These are phyloP conservation scores for Rhazya stricta DNA, from an alignment of 257 asterid genomes.

Conservation along the genomic window DNA sequence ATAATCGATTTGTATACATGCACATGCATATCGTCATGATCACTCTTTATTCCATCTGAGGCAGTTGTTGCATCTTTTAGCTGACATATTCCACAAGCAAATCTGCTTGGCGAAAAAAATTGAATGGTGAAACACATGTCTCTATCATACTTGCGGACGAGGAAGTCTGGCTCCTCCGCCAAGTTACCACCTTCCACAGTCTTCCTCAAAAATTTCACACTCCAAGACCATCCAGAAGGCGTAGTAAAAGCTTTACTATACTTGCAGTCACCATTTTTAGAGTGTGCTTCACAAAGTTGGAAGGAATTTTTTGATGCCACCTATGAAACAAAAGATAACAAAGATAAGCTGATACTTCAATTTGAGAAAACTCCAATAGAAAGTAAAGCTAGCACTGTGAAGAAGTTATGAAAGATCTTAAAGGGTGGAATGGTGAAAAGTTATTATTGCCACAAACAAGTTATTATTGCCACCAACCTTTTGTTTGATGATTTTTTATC, in stretches of 20 bases:
- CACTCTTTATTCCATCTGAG: neutral
- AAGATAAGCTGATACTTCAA: neutral
- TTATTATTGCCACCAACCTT: no score
- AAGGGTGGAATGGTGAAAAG: no score
- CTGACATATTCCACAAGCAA: neutral
- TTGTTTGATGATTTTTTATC: no score
- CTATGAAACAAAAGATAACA: neutral
- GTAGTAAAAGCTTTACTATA: neutral
- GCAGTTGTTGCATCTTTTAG: neutral
- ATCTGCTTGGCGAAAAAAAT: neutral
- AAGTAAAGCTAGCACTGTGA: no score
- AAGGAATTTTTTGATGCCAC: conserved; percentile 10
- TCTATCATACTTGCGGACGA: conserved; percentile 13
- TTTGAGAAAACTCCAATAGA: no score
- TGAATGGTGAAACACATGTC: neutral
- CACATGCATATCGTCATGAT: no score
- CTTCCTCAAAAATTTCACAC: conserved; percentile 1
- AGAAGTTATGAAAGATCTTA: neutral
- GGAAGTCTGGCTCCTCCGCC: neutral
- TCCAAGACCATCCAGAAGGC: conserved; percentile 4
- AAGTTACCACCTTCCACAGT: neutral
- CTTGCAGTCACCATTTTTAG: neutral
- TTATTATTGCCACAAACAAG: no score
- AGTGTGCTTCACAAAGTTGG: neutral
- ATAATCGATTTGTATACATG: no score